A percentile compares a stretch with the other conserved stretches of the same genome.
Conservation (phyloP, 352 stramenopile species). For the Phytophthora ramorum region DNA sequence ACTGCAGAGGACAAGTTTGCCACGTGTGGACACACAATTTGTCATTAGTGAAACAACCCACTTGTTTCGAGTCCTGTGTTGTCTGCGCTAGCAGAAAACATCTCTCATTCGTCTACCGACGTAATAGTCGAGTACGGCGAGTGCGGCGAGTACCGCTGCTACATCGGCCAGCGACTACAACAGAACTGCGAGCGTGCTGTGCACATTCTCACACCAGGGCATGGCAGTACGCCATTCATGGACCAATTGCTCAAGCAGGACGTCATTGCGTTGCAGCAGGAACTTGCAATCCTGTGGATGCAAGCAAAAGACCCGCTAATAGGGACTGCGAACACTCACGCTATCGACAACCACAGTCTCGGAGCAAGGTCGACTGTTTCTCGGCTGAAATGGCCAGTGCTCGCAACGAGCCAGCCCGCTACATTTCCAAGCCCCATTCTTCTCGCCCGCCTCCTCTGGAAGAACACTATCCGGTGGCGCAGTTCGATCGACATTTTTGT, state of each 20-base stretch:
- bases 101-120: no score
- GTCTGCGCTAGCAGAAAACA: no score
- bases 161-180: conserved; percentile 74
- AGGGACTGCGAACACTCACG: no score
- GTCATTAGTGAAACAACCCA: no score
- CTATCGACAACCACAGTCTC: no score
- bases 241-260: conserved; percentile 47
- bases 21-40: no score
- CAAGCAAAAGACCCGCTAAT: conserved; percentile 14
- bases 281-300: conserved; percentile 57
- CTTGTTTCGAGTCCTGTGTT: no score
- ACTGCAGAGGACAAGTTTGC: no score
- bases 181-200: conserved; percentile 72
- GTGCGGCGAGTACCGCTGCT: no score
- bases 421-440: conserved; percentile 55
- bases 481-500: no score
- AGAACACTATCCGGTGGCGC: no score
- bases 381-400: conserved; percentile 62
- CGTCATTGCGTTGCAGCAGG: conserved; percentile 43
- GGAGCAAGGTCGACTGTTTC: conserved; percentile 18
- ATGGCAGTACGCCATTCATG: conserved; percentile 40
- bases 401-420: conserved; percentile 38
- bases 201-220: conserved; percentile 52
- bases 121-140: no score
- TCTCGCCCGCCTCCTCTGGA: conserved; percentile 22